These are phyloP conservation scores for Plenodomus tracheiphilus DNA, from an alignment of 2,329 filamentous ascomycete genomes.

Conservation along the genomic window DNA sequence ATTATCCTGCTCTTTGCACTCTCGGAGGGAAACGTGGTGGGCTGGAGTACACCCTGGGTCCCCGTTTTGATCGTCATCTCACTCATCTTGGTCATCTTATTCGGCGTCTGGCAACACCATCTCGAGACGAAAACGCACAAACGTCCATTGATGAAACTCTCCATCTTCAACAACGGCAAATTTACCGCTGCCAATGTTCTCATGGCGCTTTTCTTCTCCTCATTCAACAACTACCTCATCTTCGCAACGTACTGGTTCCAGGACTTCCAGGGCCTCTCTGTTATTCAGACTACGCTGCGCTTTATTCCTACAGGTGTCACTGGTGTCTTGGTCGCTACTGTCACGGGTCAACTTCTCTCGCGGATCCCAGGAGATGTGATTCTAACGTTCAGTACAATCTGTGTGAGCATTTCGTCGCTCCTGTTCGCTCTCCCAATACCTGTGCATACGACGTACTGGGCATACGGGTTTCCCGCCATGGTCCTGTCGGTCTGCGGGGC, in stretches of 20 bases:
- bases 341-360: slow-evolving; percentile 48
- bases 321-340: slow-evolving; percentile 61
- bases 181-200: slow-evolving; percentile 68
- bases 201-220: slow-evolving; percentile 68
- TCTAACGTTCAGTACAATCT: slow-evolving; percentile 60
- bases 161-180: slow-evolving; percentile 61
- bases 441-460: slow-evolving; percentile 65
- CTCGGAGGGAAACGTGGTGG: slow-evolving; percentile 70
- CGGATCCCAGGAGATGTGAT: slow-evolving; percentile 63
- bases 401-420: slow-evolving; percentile 59
- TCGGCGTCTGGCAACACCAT: slow-evolving; percentile 64
- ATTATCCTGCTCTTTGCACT: slow-evolving; percentile 67
- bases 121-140: slow-evolving; percentile 57
- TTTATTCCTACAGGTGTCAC: slow-evolving; percentile 68
- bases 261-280: slow-evolving; percentile 55
- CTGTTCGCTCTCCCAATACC: slow-evolving; percentile 68
- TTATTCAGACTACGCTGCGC: slow-evolving; percentile 68
- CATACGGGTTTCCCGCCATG: slow-evolving; percentile 69
- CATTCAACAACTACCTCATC: slow-evolving; percentile 70
- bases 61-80: slow-evolving; percentile 62
- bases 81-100: slow-evolving; percentile 58
- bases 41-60: slow-evolving; percentile 68
- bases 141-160: slow-evolving; percentile 67
- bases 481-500: slow-evolving; percentile 66
- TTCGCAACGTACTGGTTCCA: slow-evolving; percentile 69